These are phyloP conservation scores for Achaetomiella virescens DNA, from an alignment of 495 filamentous ascomycete genomes.

Conservation along the genomic window DNA sequence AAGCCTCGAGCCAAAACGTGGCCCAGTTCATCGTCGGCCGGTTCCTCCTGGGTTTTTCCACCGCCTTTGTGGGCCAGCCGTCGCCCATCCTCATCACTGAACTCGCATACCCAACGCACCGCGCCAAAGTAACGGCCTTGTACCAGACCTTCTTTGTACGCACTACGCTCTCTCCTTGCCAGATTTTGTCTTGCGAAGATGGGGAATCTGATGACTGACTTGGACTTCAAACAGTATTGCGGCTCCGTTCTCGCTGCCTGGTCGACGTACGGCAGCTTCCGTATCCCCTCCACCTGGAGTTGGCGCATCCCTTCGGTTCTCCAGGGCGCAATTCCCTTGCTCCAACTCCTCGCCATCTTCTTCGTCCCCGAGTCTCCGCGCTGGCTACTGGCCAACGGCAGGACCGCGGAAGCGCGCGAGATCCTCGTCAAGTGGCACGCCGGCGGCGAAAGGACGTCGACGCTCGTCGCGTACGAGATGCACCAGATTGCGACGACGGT, in stretches of 20 bases:
- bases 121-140: slow-evolving; percentile 38
- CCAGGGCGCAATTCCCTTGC: slow-evolving; percentile 37
- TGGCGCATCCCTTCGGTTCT: slow-evolving; percentile 27
- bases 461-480: slow-evolving; percentile 21
- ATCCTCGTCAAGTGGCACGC: slow-evolving; percentile 30
- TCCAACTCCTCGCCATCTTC: slow-evolving; percentile 44
- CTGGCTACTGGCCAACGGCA: slow-evolving; percentile 26
- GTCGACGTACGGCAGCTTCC: slow-evolving; percentile 44
- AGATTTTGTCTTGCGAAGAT: too few species aligned
- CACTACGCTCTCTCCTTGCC: too few species aligned
- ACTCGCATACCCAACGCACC: slow-evolving; percentile 52
- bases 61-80: slow-evolving; percentile 42
- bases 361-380: slow-evolving; percentile 32
- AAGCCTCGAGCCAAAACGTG: slow-evolving; percentile 17
- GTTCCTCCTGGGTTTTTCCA: slow-evolving; percentile 58
- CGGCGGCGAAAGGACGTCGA: slow-evolving; percentile 32
- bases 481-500: slow-evolving; percentile 23
- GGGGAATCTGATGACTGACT: not conserved
- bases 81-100: slow-evolving; percentile 57
- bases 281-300: slow-evolving; percentile 46
- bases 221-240: slow-evolving; percentile 15
- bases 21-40: slow-evolving; percentile 56
- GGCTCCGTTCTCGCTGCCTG: slow-evolving; percentile 45
- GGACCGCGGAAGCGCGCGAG: slow-evolving; percentile 13
- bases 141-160: slow-evolving; percentile 21